phyloP scores from a whole-genome alignment of 139 green algal species.

The Closterium sp. region DNA sequence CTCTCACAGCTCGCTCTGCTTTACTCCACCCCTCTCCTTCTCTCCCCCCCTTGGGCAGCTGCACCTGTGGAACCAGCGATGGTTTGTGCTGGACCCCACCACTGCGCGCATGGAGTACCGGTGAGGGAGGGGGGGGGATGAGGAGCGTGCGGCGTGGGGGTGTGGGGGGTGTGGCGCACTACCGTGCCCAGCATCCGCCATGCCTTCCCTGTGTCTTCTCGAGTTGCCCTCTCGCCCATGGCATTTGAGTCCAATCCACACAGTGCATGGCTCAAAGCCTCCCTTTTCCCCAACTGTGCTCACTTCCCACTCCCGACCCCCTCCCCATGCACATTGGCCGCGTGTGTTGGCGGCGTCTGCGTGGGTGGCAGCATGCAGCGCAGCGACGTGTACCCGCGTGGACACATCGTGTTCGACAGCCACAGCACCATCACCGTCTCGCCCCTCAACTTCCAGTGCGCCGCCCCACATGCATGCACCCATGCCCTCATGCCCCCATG shows the following conservation, averaged over 20 bases:
- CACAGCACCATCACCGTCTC: conserved; percentile 47
- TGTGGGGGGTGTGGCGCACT: too few relatives aligned
- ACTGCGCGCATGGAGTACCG: conserved; percentile 49
- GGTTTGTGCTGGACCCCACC: conserved; percentile 44
- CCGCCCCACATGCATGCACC: background rate
- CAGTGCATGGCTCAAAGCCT: background rate
- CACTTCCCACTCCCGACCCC: background rate
- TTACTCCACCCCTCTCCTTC: background rate
- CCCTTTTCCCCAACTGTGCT: background rate
- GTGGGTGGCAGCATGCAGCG: conserved; percentile 25
- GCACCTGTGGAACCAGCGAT: conserved; percentile 44
- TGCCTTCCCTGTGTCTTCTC: too few relatives aligned
- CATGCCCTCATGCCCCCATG: background rate
- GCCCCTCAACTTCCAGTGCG: conserved; percentile 50
- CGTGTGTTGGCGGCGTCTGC: too few relatives aligned
- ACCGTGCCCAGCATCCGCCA: too few relatives aligned
- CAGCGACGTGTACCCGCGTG: conserved; percentile 32
- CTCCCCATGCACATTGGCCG: background rate
- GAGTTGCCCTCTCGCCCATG: too few relatives aligned
- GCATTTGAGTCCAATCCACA: background rate
- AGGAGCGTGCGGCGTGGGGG: too few relatives aligned
- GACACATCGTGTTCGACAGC: conserved; percentile 31
- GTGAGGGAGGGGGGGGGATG: background rate
- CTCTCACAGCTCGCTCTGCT: too few relatives aligned
- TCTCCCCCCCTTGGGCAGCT: conserved; percentile 11